phyloP scores from a whole-genome alignment of 805 yeast genomes.

The baker's yeast (Saccharomyces cerevisiae) region DNA sequence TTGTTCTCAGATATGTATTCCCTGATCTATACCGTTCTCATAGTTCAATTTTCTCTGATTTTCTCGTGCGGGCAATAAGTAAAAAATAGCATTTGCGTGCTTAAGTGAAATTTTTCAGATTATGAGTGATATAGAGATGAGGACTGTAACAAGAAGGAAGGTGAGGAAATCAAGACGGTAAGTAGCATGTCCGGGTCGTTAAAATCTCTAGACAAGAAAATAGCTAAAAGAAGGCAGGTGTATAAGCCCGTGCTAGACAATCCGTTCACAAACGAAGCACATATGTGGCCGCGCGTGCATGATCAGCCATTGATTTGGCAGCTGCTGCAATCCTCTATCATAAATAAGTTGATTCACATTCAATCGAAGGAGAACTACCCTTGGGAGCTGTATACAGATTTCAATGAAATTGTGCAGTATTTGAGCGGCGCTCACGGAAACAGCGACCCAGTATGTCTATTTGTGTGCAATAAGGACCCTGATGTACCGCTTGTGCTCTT shows the following conservation, averaged over 20 bases:
- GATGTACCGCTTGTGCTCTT: conserved; percentile 42
- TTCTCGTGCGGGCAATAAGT: not conserved
- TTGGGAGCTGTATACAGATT: conserved; percentile 22
- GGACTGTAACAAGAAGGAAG: not conserved
- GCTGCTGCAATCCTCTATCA: conserved; percentile 32
- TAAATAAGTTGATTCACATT: conserved; percentile 31
- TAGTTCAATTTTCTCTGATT: not conserved
- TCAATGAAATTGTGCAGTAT: conserved; percentile 44
- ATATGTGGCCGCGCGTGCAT: conserved; percentile 35
- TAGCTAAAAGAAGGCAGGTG: conserved; percentile 40
- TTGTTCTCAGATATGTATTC: no score
- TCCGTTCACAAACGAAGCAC: conserved; percentile 46
- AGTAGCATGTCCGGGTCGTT: conserved; percentile 29
- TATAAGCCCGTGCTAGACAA: conserved; percentile 59
- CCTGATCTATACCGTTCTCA: not conserved
- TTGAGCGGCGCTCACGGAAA: conserved; percentile 30
- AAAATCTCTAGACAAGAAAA: conserved; percentile 39
- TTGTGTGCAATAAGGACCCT: conserved; percentile 52
- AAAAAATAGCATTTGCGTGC: not conserved
- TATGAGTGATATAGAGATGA: not conserved
- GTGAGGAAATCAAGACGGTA: not conserved
- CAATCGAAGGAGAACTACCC: conserved; percentile 18
- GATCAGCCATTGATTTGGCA: conserved; percentile 33
- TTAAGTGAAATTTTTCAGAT: not conserved
- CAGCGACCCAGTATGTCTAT: conserved; percentile 26